These are phyloP conservation scores for Bruguiera hainesii DNA, from an alignment of 441 rosid genomes.

Conservation along the genomic window DNA sequence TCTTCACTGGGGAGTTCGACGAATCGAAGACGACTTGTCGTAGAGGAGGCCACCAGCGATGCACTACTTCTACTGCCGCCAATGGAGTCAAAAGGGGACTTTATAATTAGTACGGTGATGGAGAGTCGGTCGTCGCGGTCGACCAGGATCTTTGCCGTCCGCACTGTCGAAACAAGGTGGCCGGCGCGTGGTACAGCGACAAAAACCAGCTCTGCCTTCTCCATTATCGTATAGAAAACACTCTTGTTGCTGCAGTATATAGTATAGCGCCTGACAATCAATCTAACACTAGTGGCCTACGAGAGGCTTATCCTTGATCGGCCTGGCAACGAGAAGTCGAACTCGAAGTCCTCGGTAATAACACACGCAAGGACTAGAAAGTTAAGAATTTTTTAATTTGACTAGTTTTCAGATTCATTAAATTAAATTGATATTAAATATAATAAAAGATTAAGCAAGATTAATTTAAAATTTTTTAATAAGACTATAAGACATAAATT, in stretches of 20 bases:
- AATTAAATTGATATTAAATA: too few relatives aligned
- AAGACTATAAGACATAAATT: too few relatives aligned
- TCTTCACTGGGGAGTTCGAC: neutral
- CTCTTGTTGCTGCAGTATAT: too few relatives aligned
- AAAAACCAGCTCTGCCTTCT: slow-evolving; percentile 43
- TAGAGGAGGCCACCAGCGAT: neutral
- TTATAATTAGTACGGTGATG: slow-evolving; percentile 35
- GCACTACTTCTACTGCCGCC: neutral
- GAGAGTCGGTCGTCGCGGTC: slow-evolving; percentile 39
- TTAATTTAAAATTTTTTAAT: too few relatives aligned
- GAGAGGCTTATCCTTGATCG: neutral
- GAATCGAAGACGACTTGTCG: neutral
- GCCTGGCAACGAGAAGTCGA: neutral
- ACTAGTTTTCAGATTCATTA: too few relatives aligned
- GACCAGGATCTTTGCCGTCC: slow-evolving; percentile 22
- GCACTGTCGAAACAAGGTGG: slow-evolving; percentile 42
- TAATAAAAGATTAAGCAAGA: too few relatives aligned
- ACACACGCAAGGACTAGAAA: too few relatives aligned
- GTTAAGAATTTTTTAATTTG: too few relatives aligned
- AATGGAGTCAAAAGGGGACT: neutral
- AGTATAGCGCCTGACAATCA: too few relatives aligned
- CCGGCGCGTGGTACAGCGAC: slow-evolving; percentile 49
- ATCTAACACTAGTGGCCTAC: too few relatives aligned
- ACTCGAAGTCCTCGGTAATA: too few relatives aligned
- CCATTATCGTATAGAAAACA: neutral